A percentile compares a stretch with the other conserved stretches of the same genome.
Evolutionary conservation across 805 yeast species (phyloP).

Genomic region (Debaryomyces tyrocola): DNA sequence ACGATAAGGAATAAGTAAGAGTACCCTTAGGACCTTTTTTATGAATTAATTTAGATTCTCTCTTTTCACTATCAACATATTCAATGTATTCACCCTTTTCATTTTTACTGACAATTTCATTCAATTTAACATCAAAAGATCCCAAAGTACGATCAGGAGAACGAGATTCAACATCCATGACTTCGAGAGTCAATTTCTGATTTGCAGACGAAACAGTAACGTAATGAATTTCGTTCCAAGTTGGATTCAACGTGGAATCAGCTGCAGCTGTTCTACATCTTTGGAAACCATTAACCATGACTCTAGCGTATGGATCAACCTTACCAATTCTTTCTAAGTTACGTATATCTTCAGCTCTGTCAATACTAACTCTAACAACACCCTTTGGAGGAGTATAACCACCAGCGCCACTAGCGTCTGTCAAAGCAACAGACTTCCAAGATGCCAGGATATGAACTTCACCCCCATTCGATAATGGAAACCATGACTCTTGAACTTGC

Average conservation of each 20-base stretch:
- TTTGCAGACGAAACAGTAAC: conserved; percentile 80
- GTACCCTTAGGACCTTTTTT: conserved; percentile 85
- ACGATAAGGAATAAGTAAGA: conserved; percentile 70
- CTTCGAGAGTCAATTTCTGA: conserved; percentile 82
- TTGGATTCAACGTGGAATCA: conserved; percentile 72
- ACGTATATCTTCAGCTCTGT: conserved; percentile 69
- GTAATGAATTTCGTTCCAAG: conserved; percentile 81
- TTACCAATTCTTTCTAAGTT: conserved; percentile 89
- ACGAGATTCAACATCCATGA: conserved; percentile 82
- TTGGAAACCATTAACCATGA: conserved; percentile 73
- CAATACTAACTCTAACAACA: conserved; percentile 71
- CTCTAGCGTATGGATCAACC: conserved; percentile 87
- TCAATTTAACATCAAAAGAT: conserved; percentile 66
- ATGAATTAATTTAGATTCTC: conserved; percentile 63
- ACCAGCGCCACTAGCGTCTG: conserved; percentile 64
- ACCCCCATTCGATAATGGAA: conserved; percentile 72
- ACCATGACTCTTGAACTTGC: conserved; percentile 77
- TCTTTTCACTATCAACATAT: conserved; percentile 53
- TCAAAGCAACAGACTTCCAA: conserved; percentile 86
- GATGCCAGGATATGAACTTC: conserved; percentile 65
- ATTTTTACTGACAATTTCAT: conserved; percentile 65
- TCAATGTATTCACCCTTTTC: conserved; percentile 65
- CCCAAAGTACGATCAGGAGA: conserved; percentile 90
- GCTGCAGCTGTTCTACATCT: conserved; percentile 74
- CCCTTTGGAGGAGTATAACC: conserved; percentile 96